Conservation (phyloP, 768 basidiomycete genomes). For the Pisolithus albus region DNA sequence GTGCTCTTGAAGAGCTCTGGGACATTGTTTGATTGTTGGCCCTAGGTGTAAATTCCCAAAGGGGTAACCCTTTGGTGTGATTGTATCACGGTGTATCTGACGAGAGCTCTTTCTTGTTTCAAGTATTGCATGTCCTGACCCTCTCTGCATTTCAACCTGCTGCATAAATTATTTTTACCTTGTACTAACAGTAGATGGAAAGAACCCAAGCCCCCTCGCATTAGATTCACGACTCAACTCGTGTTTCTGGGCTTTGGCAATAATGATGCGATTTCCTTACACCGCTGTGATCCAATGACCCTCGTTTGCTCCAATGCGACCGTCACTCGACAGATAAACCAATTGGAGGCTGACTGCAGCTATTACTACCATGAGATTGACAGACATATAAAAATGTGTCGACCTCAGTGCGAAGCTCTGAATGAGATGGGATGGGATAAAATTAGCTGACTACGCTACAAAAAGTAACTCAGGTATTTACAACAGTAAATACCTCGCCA, state of each 20-base stretch:
- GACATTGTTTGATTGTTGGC: constrained; percentile 59
- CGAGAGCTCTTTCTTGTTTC: background rate
- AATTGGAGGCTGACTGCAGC: background rate
- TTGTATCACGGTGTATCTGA: background rate
- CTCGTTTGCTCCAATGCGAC: background rate
- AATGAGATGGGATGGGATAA: too few relatives aligned
- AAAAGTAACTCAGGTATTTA: too few relatives aligned
- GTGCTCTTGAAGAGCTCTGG: constrained; percentile 91
- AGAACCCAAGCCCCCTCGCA: constrained; percentile 24
- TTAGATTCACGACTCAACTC: constrained; percentile 30
- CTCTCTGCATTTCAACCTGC: constrained; percentile 29
- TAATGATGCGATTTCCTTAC: constrained; percentile 27
- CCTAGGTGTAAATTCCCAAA: background rate
- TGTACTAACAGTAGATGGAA: constrained; percentile 24
- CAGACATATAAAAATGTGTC: too few relatives aligned
- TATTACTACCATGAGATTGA: background rate
- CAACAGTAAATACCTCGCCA: too few relatives aligned
- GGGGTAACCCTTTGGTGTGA: background rate
- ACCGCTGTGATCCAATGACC: background rate
- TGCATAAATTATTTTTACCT: constrained; percentile 11
- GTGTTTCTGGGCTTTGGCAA: constrained; percentile 25
- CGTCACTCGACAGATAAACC: too few relatives aligned
- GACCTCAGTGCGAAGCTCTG: too few relatives aligned
- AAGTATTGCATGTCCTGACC: background rate
- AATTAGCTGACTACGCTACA: too few relatives aligned